Evolutionary conservation across 139 green algal species (phyloP).

Genomic region (Yamagishiella unicocca): DNA sequence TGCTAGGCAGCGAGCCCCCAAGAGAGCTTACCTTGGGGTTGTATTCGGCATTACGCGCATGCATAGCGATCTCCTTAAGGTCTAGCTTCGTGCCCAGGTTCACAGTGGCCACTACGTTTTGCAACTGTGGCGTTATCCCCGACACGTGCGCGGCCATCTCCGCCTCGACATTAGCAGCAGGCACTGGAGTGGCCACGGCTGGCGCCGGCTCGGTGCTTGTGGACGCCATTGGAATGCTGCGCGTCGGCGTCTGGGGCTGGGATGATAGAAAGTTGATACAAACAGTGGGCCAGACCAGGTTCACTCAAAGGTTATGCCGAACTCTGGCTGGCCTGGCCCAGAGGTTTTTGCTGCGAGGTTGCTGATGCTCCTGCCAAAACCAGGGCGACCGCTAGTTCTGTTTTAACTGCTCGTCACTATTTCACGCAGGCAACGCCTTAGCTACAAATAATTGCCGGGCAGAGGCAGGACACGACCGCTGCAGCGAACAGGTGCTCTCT

Average conservation of each 20-base stretch:
- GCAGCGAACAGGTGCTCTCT: too few relatives aligned
- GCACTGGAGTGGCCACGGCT: neutral
- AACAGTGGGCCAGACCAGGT: conserved; percentile 36
- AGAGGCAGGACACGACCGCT: too few relatives aligned
- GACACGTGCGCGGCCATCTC: conserved; percentile 48
- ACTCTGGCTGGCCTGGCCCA: conserved; percentile 32
- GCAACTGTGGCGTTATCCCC: conserved; percentile 92
- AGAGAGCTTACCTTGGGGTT: conserved; percentile 92
- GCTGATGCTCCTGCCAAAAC: too few relatives aligned
- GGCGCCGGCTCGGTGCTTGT: neutral
- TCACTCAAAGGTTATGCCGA: neutral
- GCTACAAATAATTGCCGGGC: too few relatives aligned
- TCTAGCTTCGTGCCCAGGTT: conserved; percentile 96
- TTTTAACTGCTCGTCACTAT: too few relatives aligned
- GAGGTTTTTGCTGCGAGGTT: neutral
- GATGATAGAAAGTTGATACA: neutral
- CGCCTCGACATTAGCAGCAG: conserved; percentile 12
- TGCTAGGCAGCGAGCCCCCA: neutral
- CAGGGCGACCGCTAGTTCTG: neutral
- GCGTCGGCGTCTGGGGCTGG: too few relatives aligned
- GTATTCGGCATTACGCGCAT: conserved; percentile 99
- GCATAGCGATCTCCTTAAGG: conserved; percentile 96
- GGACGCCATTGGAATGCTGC: neutral
- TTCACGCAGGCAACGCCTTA: too few relatives aligned
- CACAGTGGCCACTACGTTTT: conserved; percentile 98